Conservation (phyloP, 495 filamentous ascomycete genomes). For the Hyaloscypha variabilis region DNA sequence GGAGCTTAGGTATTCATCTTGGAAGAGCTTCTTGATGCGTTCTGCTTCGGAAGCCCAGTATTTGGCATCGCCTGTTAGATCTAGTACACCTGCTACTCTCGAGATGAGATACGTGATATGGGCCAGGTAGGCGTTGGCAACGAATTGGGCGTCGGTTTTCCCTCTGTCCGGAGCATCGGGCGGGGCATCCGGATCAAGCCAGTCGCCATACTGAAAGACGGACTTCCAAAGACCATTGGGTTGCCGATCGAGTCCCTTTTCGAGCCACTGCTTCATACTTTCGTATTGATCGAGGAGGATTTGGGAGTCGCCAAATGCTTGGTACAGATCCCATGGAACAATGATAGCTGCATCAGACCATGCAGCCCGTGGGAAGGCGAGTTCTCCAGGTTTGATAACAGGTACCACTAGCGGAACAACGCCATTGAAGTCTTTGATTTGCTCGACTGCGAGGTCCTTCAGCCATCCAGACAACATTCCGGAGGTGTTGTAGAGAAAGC, state of each 20-base stretch:
- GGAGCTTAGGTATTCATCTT: constrained; percentile 42
- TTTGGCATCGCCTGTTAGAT: constrained; percentile 30
- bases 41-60: constrained; percentile 34
- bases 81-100: constrained; percentile 37
- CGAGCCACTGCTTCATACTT: constrained; percentile 50
- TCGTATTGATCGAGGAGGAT: constrained; percentile 45
- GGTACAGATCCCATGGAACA: constrained; percentile 47
- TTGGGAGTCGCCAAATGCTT: constrained; percentile 41
- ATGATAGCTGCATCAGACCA: constrained; percentile 52
- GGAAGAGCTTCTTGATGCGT: constrained; percentile 40
- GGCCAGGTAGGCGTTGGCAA: constrained; percentile 55
- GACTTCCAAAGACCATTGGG: constrained; percentile 42
- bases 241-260: constrained; percentile 46
- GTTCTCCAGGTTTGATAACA: constrained; percentile 6
- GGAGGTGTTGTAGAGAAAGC: constrained; percentile 51
- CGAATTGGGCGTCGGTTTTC: constrained; percentile 43
- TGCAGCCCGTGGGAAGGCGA: constrained; percentile 39
- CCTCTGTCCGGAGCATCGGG: constrained; percentile 41
- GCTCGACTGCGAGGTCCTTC: constrained; percentile 35
- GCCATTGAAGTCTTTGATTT: constrained; percentile 23
- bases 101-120: constrained; percentile 42
- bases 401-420: constrained; percentile 22
- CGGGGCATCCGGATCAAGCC: constrained; percentile 55
- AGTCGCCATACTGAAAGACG: constrained; percentile 51
- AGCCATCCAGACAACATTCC: constrained; percentile 53